phyloP scores from a whole-genome alignment of 306 rosid species.

The Quercus mongolica region DNA sequence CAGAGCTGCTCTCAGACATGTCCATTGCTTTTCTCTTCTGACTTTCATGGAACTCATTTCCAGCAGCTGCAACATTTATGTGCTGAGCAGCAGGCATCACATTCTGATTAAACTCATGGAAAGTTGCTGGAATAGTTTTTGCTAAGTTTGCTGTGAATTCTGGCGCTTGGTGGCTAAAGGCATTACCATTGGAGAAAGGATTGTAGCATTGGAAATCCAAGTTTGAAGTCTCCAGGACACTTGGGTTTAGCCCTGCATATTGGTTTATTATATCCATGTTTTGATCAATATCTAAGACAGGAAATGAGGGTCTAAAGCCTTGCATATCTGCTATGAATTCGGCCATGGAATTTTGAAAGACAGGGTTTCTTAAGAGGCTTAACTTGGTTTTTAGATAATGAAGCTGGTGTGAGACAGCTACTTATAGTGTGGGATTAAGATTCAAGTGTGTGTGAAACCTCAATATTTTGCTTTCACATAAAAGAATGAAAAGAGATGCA shows the following conservation, averaged over 20 bases:
- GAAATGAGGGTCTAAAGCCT: conserved; percentile 47
- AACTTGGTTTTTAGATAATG: conserved; percentile 36
- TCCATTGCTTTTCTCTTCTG: conserved; percentile 61
- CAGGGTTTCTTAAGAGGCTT: conserved; percentile 18
- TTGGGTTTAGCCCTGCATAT: conserved; percentile 37
- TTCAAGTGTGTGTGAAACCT: neutral
- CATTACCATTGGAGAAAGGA: conserved; percentile 49
- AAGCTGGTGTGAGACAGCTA: conserved; percentile 25
- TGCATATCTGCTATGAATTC: conserved; percentile 59
- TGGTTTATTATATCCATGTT: conserved; percentile 53
- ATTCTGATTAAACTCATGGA: conserved; percentile 29
- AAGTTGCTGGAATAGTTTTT: conserved; percentile 35
- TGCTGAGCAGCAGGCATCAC: conserved; percentile 25
- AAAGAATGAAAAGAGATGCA: conserved; percentile 25
- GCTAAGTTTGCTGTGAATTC: conserved; percentile 47
- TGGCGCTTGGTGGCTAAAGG: conserved; percentile 38
- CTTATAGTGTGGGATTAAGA: conserved; percentile 45
- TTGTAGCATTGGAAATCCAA: conserved; percentile 46
- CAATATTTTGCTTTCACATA: neutral
- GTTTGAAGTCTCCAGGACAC: conserved; percentile 40
- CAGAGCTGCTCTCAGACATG: conserved; percentile 54
- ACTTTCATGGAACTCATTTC: conserved; percentile 35
- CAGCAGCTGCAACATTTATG: conserved; percentile 20
- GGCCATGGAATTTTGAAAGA: conserved; percentile 50
- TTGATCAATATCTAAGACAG: conserved; percentile 58